phyloP scores from a whole-genome alignment of 2,329 filamentous ascomycete genomes.

The Fusarium sp. region DNA sequence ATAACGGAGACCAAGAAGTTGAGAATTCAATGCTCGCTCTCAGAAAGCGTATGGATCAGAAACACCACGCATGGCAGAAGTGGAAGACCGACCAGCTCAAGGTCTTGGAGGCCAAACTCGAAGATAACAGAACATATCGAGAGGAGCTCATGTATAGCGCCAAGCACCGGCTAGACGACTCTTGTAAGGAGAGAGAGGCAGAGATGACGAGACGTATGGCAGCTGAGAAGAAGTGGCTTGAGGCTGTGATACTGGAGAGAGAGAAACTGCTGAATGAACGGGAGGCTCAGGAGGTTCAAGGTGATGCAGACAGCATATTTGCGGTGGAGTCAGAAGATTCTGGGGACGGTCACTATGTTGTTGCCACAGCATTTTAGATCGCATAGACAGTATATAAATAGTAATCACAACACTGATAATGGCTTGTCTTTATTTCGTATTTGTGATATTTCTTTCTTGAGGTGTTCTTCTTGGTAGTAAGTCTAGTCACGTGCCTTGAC shows the following conservation, averaged over 20 bases:
- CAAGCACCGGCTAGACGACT: constrained; percentile 44
- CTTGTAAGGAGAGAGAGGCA: constrained; percentile 42
- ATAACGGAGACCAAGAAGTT: constrained; percentile 45
- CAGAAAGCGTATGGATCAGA: constrained; percentile 53
- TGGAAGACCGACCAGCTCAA: constrained; percentile 54
- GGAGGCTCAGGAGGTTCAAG: constrained; percentile 56
- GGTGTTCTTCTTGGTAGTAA: neutral
- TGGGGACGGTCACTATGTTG: constrained; percentile 5
- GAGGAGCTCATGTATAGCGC: constrained; percentile 55
- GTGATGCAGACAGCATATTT: constrained; percentile 49
- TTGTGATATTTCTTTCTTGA: neutral
- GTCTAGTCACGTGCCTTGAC: constrained; percentile 25
- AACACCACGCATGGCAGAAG: constrained; percentile 52
- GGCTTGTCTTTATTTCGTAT: neutral
- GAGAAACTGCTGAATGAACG: constrained; percentile 52
- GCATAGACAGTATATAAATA: neutral
- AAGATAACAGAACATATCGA: constrained; percentile 52
- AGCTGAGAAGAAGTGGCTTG: constrained; percentile 60
- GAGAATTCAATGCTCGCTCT: constrained; percentile 48
- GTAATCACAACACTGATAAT: neutral
- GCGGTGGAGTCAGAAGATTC: constrained; percentile 28
- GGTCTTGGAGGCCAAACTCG: constrained; percentile 47
- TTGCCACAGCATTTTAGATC: neutral
- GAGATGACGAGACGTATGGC: constrained; percentile 47
- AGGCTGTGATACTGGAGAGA: constrained; percentile 56